phyloP scores from a whole-genome alignment of 2,329 filamentous ascomycete species.

The Xylariaceae sp. region DNA sequence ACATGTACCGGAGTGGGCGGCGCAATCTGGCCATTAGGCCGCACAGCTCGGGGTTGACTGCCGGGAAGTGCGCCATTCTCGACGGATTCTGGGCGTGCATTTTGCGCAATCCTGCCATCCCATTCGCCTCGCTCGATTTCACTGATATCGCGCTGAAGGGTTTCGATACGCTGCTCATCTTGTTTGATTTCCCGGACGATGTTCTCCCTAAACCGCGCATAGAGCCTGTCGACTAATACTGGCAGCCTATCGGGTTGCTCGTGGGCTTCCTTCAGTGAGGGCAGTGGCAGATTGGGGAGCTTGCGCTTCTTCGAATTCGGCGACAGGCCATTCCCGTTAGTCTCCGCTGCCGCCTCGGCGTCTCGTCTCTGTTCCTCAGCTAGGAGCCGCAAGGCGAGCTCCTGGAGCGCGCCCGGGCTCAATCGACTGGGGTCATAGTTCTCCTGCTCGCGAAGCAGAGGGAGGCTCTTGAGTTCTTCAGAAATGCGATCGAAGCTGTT shows the following conservation, averaged over 20 bases:
- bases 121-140: constrained; percentile 53
- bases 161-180: constrained; percentile 62
- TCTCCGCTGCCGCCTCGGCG: constrained; percentile 28
- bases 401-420: constrained; percentile 68
- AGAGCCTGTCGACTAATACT: constrained; percentile 63
- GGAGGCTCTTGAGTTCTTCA: constrained; percentile 64
- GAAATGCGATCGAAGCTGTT: constrained; percentile 66
- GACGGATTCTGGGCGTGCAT: constrained; percentile 8
- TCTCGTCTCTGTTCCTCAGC: constrained; percentile 61
- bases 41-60: constrained; percentile 10
- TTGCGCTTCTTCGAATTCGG: constrained; percentile 68
- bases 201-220: constrained; percentile 64
- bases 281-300: constrained; percentile 55
- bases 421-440: constrained; percentile 69
- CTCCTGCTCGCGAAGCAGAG: constrained; percentile 60
- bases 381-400: constrained; percentile 69
- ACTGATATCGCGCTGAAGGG: constrained; percentile 59
- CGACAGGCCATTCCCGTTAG: constrained; percentile 38
- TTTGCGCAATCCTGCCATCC: constrained; percentile 15
- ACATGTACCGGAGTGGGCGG: constrained; percentile 9
- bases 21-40: constrained; percentile 13
- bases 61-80: constrained; percentile 9
- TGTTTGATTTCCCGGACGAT: constrained; percentile 63
- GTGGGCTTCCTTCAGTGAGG: constrained; percentile 58
- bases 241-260: constrained; percentile 63